Base-by-base conservation (phyloP, 495 filamentous ascomycete genomes). In the Penicillium coprophilum region DNA sequence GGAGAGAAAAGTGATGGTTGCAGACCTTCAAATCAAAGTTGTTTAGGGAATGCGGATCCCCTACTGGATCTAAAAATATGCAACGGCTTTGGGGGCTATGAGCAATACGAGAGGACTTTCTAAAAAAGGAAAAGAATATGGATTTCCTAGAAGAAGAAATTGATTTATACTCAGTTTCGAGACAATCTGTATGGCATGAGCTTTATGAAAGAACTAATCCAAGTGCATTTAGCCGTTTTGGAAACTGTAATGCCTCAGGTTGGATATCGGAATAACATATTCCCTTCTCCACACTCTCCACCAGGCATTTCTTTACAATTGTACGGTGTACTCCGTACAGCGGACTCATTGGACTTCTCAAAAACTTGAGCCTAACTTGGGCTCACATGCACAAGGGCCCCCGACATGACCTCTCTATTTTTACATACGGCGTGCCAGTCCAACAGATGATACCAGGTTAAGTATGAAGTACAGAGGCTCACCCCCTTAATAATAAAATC, bases 61-160 rank as follows among this genome's bases (percentile, higher is more conserved):
- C 55, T 63, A 57, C 64, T 64, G 61, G 59, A 61, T 61, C 60
- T 66, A 63, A 63, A 68, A 63, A 68, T 68, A 68, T 60, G 46
- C 43, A 50, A 60, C 59, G 53, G 57, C 23, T 38, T 49, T 47
- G 53, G 59, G 55, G 59, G 59, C 59, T 48, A 52, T n/a, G 32
- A 43, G 15, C 17, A 50, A 40, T 51, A 52, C 51, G 51, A 60
- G 48, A 32, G 13, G 30, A 36, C 15, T 48, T 24, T 12, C 24
- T 13, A 17, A 19, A 15, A 34, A 17, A 24, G 17, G 17, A 45
- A 43, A 21, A 2, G 28, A 21, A 13, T 23, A 28, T 15, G 31
- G 12, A 15, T 19, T 4, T 27, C 1, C 2, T 27, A 17, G 20
- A 10, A 13, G 19, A 24, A 21, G 50, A 11, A 9, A 5, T 4